Evolutionary conservation across 768 basidiomycete species (phyloP).

Genomic region (Porphyrellus cyaneotinctus): DNA sequence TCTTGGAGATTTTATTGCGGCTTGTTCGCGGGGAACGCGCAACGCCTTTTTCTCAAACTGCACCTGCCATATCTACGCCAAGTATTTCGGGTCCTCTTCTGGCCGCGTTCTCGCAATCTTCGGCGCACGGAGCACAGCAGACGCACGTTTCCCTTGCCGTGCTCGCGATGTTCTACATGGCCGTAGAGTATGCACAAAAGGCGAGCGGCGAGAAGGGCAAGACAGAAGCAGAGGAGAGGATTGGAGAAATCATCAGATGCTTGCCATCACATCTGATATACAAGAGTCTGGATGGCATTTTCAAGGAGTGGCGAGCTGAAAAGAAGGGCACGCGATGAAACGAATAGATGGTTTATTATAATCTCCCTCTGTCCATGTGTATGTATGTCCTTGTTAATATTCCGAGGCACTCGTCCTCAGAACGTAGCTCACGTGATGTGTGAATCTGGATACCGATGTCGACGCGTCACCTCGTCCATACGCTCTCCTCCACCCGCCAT

Average conservation of each 20-base stretch:
- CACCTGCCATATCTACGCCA: conserved; percentile 59
- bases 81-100: conserved; percentile 65
- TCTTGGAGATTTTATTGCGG: conserved; percentile 89
- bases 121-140: conserved; percentile 83
- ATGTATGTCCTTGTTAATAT: conserved; percentile 4
- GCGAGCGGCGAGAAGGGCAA: conserved; percentile 65
- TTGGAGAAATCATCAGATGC: conserved; percentile 87
- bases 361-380: background rate
- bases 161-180: conserved; percentile 83
- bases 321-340: conserved; percentile 62
- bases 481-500: conserved; percentile 14
- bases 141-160: conserved; percentile 94
- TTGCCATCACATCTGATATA: conserved; percentile 84
- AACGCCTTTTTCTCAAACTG: conserved; percentile 60
- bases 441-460: conserved; percentile 14
- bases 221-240: conserved; percentile 64
- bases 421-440: conserved; percentile 23
- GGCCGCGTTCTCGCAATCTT: conserved; percentile 65
- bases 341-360: conserved; percentile 8
- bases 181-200: conserved; percentile 76
- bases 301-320: conserved; percentile 86
- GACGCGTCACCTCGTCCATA: conserved; percentile 34
- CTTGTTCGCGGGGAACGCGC: conserved; percentile 88
- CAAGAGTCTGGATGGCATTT: conserved; percentile 91
- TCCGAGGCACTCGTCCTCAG: background rate